A percentile compares a stretch with the other conserved stretches of the same genome.
Conservation (phyloP, 1,139 yeast genomes). For the Diutina scorzettiae region DNA sequence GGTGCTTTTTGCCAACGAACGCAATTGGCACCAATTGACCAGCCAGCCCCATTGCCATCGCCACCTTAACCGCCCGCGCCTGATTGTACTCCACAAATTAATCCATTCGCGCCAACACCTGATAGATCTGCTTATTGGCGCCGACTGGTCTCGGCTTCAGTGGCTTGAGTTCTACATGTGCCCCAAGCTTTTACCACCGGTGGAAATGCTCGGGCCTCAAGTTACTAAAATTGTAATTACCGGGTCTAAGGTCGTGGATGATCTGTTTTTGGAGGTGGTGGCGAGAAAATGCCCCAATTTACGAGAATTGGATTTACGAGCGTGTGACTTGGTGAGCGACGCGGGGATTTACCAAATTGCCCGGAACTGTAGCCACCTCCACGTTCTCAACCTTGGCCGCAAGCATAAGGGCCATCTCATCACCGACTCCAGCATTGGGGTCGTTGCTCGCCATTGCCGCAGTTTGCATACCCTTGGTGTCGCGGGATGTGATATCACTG, state of each 20-base stretch:
- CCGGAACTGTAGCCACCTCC: slow-evolving; percentile 41
- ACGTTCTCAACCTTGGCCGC: slow-evolving; percentile 65
- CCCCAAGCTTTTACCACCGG: slow-evolving; percentile 53
- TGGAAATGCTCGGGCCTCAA: slow-evolving; percentile 27
- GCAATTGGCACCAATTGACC: slow-evolving; percentile 35
- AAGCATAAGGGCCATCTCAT: slow-evolving; percentile 56
- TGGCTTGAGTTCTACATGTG: slow-evolving; percentile 81
- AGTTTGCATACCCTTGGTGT: slow-evolving; percentile 63
- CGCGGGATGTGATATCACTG: slow-evolving; percentile 79
- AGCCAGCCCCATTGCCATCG: slow-evolving; percentile 8
- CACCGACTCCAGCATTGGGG: slow-evolving; percentile 57
- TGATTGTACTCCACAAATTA: slow-evolving; percentile 26
- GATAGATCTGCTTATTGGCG: slow-evolving; percentile 14
- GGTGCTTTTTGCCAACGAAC: slow-evolving; percentile 41
- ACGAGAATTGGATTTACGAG: slow-evolving; percentile 63
- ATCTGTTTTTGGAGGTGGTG: slow-evolving; percentile 40
- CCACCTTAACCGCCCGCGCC: slow-evolving; percentile 16
- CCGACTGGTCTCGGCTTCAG: slow-evolving; percentile 34
- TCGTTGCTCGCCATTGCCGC: slow-evolving; percentile 42
- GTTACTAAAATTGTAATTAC: slow-evolving; percentile 57
- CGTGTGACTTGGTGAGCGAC: slow-evolving; percentile 73
- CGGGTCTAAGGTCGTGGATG: slow-evolving; percentile 59
- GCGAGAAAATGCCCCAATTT: slow-evolving; percentile 48
- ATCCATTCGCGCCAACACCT: slow-evolving; percentile 20
- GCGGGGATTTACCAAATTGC: slow-evolving; percentile 60